These are phyloP conservation scores for Starmera quercuum DNA, from an alignment of 805 yeast species.

Conservation along the genomic window DNA sequence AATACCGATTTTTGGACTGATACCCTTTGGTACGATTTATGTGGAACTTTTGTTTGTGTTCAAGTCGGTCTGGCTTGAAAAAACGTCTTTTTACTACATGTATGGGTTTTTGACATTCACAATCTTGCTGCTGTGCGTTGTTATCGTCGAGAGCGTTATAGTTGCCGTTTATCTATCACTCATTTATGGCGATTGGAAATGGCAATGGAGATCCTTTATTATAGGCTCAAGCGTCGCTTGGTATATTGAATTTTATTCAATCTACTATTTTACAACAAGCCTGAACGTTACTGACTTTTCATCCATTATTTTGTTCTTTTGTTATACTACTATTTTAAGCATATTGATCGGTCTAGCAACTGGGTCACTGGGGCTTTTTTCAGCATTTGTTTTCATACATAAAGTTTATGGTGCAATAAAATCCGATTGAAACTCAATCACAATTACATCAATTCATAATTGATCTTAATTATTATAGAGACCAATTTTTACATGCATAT, in stretches of 20 bases:
- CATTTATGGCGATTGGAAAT: slow-evolving; percentile 45
- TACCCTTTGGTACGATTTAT: slow-evolving; percentile 76
- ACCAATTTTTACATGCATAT: too few species aligned
- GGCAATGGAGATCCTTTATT: slow-evolving; percentile 82
- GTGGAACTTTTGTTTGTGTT: slow-evolving; percentile 69
- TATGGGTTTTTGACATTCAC: slow-evolving; percentile 71
- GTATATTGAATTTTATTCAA: slow-evolving; percentile 60
- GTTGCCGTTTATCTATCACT: slow-evolving; percentile 61
- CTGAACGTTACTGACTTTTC: slow-evolving; percentile 61
- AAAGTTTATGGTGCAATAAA: slow-evolving; percentile 53
- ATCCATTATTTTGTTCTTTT: slow-evolving; percentile 59
- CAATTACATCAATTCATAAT: too few species aligned
- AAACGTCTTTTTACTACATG: slow-evolving; percentile 69
- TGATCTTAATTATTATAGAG: too few species aligned
- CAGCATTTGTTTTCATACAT: slow-evolving; percentile 60
- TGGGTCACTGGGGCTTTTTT: slow-evolving; percentile 67
- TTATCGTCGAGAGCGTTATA: slow-evolving; percentile 65
- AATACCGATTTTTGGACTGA: slow-evolving; percentile 50
- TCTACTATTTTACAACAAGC: slow-evolving; percentile 54
- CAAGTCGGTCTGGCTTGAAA: slow-evolving; percentile 74
- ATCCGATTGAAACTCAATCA: slow-evolving; percentile 38
- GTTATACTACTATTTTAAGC: slow-evolving; percentile 62
- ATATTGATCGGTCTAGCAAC: slow-evolving; percentile 57
- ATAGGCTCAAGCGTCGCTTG: slow-evolving; percentile 66
- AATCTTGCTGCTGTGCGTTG: slow-evolving; percentile 47